Evolutionary conservation across 192 early-diverging fungal species (phyloP).

Genomic region (Jimgerdemannia flammicorona): DNA sequence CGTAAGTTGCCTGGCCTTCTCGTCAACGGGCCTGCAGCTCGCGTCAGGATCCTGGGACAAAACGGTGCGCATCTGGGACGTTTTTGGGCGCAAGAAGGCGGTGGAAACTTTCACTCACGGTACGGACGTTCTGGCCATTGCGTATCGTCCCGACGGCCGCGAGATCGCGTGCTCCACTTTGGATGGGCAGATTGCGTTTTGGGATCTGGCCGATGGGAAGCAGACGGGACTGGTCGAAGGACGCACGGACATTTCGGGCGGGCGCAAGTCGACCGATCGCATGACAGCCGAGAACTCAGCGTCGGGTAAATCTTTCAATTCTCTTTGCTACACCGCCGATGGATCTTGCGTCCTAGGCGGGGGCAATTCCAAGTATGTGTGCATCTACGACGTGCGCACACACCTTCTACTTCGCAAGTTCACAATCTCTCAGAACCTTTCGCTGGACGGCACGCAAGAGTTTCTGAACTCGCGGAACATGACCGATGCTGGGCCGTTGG

Average conservation of each 20-base stretch:
- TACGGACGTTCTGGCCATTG: conserved; percentile 82
- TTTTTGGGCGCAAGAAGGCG: conserved; percentile 79
- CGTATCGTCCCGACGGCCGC: conserved; percentile 89
- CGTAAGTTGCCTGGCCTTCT: conserved; percentile 81
- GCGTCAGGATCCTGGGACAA: conserved; percentile 93
- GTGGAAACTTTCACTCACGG: conserved; percentile 78
- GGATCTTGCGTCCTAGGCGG: conserved; percentile 89
- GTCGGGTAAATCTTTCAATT: conserved; percentile 87
- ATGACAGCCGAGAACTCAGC: conserved; percentile 78
- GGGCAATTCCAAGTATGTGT: conserved; percentile 94
- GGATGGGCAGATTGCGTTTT: conserved; percentile 91
- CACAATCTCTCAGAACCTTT: conserved; percentile 88
- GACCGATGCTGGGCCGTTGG: conserved; percentile 90
- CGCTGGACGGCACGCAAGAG: conserved; percentile 89
- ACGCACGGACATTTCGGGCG: conserved; percentile 87
- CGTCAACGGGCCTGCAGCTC: conserved; percentile 73
- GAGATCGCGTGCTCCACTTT: conserved; percentile 83
- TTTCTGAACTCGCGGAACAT: conserved; percentile 87
- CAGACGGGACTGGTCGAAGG: conserved; percentile 83
- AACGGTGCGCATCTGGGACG: conserved; percentile 87
- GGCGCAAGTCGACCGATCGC: conserved; percentile 76
- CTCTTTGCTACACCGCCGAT: conserved; percentile 92
- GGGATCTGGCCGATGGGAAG: conserved; percentile 78
- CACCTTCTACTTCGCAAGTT: conserved; percentile 82
- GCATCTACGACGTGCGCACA: conserved; percentile 84